Evolutionary conservation across 306 rosid genomes (phyloP).

Genomic region (Senna siamea): DNA sequence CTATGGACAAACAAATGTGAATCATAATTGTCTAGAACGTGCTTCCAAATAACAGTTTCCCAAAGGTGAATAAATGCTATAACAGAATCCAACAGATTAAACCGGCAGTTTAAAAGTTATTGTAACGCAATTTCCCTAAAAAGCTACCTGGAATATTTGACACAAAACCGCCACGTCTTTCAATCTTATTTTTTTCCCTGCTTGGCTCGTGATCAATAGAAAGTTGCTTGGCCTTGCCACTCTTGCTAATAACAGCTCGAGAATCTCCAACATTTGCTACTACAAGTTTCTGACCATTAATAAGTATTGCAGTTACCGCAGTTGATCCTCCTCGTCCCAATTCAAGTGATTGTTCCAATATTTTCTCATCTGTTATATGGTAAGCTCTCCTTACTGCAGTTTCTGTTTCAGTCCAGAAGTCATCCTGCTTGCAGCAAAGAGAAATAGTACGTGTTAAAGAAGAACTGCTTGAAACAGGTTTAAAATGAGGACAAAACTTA

Average conservation of each 20-base stretch:
- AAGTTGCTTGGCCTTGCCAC: slow-evolving; percentile 60
- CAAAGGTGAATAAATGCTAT: background rate
- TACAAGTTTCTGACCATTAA: slow-evolving; percentile 63
- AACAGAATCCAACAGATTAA: slow-evolving; percentile 9
- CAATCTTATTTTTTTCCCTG: slow-evolving; percentile 58
- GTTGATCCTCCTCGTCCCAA: slow-evolving; percentile 80
- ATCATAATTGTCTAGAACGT: background rate
- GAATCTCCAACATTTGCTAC: slow-evolving; percentile 82
- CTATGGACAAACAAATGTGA: background rate
- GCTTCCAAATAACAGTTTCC: background rate
- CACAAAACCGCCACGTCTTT: slow-evolving; percentile 75
- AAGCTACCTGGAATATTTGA: slow-evolving; percentile 70
- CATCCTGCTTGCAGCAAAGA: slow-evolving; percentile 51
- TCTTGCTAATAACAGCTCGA: slow-evolving; percentile 61
- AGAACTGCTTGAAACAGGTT: slow-evolving; percentile 17
- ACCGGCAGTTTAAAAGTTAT: background rate
- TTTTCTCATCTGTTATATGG: slow-evolving; percentile 57
- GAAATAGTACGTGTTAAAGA: slow-evolving; percentile 1
- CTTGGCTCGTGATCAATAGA: slow-evolving; percentile 76
- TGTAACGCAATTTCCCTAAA: background rate
- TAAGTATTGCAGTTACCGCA: slow-evolving; percentile 71
- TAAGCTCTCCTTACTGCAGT: slow-evolving; percentile 61
- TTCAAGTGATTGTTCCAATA: slow-evolving; percentile 51
- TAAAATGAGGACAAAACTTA: background rate
- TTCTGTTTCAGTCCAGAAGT: slow-evolving; percentile 59